Evolutionary conservation across 176 grass and related monocot species (phyloP).

Genomic region (Eleusine coracana): DNA sequence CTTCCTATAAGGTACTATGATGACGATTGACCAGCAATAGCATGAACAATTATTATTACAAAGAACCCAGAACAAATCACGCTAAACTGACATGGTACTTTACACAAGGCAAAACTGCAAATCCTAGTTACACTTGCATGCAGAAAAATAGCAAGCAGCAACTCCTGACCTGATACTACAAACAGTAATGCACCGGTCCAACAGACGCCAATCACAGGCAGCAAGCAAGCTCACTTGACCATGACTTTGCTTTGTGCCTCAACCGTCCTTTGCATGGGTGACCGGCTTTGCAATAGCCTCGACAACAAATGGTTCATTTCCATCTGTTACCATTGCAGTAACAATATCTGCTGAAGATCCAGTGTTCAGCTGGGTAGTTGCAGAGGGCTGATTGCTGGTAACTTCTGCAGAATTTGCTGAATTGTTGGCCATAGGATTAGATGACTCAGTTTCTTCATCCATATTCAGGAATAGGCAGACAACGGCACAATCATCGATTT

Average conservation of each 20-base stretch:
- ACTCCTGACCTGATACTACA: not conserved
- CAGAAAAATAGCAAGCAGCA: constrained; percentile 57
- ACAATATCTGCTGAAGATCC: constrained; percentile 29
- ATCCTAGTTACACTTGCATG: constrained; percentile 44
- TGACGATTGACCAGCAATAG: not conserved
- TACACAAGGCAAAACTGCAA: constrained; percentile 43
- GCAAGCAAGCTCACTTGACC: constrained; percentile 27
- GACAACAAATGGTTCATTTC: constrained; percentile 18
- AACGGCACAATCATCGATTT: constrained; percentile 78
- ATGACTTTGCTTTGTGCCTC: constrained; percentile 32
- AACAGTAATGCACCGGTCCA: constrained; percentile 7
- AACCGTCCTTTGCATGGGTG: constrained; percentile 3
- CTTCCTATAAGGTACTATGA: constrained; percentile 40
- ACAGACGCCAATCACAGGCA: constrained; percentile 19
- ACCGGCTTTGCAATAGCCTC: constrained; percentile 30
- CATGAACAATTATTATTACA: constrained; percentile 43
- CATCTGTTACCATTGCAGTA: constrained; percentile 28
- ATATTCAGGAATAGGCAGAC: constrained; percentile 79
- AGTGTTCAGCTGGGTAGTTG: constrained; percentile 22
- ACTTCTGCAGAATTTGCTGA: constrained; percentile 40
- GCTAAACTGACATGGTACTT: constrained; percentile 33
- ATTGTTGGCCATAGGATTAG: constrained; percentile 32
- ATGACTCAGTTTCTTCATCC: constrained; percentile 40
- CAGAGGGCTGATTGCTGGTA: constrained; percentile 22
- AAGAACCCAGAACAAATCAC: constrained; percentile 23